Percentiles rank a stretch among this genome's conserved stretches.
Conservation (phyloP, 805 yeast genomes). For the Starmerella asiatica region DNA sequence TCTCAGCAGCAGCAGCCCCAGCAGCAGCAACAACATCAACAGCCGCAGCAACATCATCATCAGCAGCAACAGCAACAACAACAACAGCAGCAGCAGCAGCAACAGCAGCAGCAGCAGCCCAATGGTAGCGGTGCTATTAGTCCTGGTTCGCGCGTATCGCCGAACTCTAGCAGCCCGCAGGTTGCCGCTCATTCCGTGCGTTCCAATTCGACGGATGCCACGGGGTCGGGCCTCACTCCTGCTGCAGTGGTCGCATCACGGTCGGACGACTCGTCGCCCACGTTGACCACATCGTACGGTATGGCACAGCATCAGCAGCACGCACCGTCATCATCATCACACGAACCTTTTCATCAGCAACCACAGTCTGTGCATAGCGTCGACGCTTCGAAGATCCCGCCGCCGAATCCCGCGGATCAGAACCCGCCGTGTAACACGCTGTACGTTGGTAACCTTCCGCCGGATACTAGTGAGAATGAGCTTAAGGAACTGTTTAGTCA, state of each 20-base stretch:
- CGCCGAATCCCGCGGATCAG: conserved; percentile 95
- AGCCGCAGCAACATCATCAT: too few species aligned
- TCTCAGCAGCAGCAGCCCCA: too few species aligned
- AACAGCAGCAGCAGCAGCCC: not conserved
- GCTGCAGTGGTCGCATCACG: not conserved
- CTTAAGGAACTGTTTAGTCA: conserved; percentile 73
- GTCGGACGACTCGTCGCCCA: not conserved
- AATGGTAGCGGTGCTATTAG: not conserved
- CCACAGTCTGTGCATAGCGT: not conserved
- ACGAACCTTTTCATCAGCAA: not conserved
- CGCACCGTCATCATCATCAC: too few species aligned
- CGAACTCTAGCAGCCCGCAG: not conserved
- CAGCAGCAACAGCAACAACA: conserved; percentile 1
- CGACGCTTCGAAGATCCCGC: conserved; percentile 25
- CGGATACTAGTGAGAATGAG: conserved; percentile 91
- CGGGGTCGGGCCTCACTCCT: not conserved
- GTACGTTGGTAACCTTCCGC: conserved; percentile 93
- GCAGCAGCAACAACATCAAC: too few species aligned
- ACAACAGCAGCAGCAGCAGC: conserved; percentile 17
- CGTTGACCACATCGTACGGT: not conserved
- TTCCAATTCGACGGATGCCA: not conserved
- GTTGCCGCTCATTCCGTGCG: not conserved
- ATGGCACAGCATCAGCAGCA: not conserved
- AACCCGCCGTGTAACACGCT: conserved; percentile 97
- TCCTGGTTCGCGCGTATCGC: not conserved